These are phyloP conservation scores for Arctium lappa DNA, from an alignment of 129 eudicot species.

Conservation along the genomic window DNA sequence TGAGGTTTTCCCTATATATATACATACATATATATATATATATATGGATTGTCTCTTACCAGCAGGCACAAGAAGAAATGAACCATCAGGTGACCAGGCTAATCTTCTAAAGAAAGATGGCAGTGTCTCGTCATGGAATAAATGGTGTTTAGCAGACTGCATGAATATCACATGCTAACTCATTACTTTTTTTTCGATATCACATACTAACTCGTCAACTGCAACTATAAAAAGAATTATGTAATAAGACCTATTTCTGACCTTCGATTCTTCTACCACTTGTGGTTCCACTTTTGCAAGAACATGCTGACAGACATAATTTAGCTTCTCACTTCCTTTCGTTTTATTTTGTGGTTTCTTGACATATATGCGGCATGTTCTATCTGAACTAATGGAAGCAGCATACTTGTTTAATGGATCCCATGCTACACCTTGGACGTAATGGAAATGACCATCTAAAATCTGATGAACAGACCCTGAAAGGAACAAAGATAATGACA, in stretches of 20 bases:
- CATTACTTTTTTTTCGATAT: background rate
- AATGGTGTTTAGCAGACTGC: constrained; percentile 76
- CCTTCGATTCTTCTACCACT: constrained; percentile 71
- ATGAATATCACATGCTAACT: constrained; percentile 22
- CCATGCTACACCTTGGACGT: constrained; percentile 99
- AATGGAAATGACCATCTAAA: constrained; percentile 89
- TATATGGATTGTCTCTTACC: constrained; percentile 42
- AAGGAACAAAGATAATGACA: constrained; percentile 12
- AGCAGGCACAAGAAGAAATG: constrained; percentile 94
- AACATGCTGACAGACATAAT: constrained; percentile 81
- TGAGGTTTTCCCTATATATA: background rate
- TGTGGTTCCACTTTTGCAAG: constrained; percentile 73
- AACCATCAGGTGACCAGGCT: constrained; percentile 97
- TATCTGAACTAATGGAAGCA: constrained; percentile 96
- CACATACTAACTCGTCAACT: constrained; percentile 21
- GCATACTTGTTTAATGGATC: constrained; percentile 85
- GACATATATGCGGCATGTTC: constrained; percentile 77
- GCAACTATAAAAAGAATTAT: constrained; percentile 5
- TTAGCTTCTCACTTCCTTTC: constrained; percentile 68
- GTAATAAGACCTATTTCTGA: constrained; percentile 13
- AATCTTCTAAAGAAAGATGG: constrained; percentile 98
- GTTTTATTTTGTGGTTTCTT: constrained; percentile 74
- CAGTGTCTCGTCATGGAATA: constrained; percentile 93
- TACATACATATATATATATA: background rate
- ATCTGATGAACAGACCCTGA: constrained; percentile 96